Conservation (phyloP, 352 stramenopile species). For the Phytopythium cucurbitacearum region DNA sequence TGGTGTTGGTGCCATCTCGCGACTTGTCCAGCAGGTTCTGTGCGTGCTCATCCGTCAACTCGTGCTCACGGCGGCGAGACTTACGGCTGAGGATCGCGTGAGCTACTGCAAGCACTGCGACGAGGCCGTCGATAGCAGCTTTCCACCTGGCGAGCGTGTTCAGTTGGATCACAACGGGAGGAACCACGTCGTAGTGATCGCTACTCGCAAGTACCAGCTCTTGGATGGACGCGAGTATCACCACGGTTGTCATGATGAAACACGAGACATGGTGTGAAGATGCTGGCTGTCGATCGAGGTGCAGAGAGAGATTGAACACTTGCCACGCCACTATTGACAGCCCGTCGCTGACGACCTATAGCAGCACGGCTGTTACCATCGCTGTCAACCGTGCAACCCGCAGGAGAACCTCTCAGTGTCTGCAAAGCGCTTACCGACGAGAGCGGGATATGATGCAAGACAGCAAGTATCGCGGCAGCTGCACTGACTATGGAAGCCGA, state of each 20-base stretch:
- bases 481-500: too few relatives aligned
- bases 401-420: not conserved
- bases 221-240: not conserved
- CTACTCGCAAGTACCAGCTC: constrained; percentile 1
- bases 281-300: not conserved
- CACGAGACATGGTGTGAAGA: not conserved
- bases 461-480: too few relatives aligned
- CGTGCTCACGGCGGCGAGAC: not conserved
- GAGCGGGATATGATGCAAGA: too few relatives aligned
- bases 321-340: constrained; percentile 3
- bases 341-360: not conserved
- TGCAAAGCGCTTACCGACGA: not conserved
- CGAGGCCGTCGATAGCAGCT: not conserved
- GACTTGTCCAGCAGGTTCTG: constrained; percentile 1
- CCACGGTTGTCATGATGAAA: not conserved
- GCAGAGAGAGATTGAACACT: constrained; percentile 2
- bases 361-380: not conserved
- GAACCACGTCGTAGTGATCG: not conserved
- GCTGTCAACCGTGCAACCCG: too few relatives aligned
- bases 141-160: constrained; percentile 1
- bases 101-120: constrained; percentile 1
- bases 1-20: constrained; percentile 4
- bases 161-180: not conserved
- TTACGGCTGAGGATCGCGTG: not conserved
- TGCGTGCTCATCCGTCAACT: not conserved